Base-by-base conservation (phyloP, 78 protist genomes). In the Polysphondylium violaceum region DNA sequence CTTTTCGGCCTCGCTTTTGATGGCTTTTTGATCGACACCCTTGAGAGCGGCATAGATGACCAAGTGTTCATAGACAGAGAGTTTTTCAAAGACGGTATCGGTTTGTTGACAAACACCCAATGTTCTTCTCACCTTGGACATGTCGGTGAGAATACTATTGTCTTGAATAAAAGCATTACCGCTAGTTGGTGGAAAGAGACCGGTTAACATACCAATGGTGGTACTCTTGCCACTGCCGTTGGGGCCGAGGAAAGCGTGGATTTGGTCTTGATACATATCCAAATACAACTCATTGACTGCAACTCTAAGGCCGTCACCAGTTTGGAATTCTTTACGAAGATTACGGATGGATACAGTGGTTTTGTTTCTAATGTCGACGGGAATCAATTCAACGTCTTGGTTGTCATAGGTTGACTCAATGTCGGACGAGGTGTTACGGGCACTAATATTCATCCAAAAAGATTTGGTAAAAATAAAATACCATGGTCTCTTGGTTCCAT, bases 151-250 rank as follows among this genome's bases (percentile, higher is more conserved):
- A 38, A 69, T 72, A 44, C 40, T 33, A 36, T 41, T 50, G 12
- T 61, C 87, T 29, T 59, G 38, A 31, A 76, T 31, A 11, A 72
- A 35, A 23, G 87, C 85, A 12, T 33, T 41, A 87, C 78, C 75
- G 12, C 16, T n/a, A 12, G 87, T 69, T 36, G 68, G 65, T 7
- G 60, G 38, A 38, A 56, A 47, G 31, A 64, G 40, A 59, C 86
- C 86, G 7, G 87, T 76, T 27, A 76, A 31, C 59, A 61, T 61
- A 29, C 74, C 73, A 29, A 86, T 72, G 8, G 92, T 86, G 8
- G 92, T 86, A 25, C 74, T 47, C 35, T 86, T 86, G 27, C 92
- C 92, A 38, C 71, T 38, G 17, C 92, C 92, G 58, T 86, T 86
- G n/a, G 29, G 92, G 36, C 92, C 92, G 5, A 86, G 23, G 0